Percentiles rank a stretch among this genome's conserved stretches.
Evolutionary conservation across 1,139 yeast species (phyloP).

Genomic region (Geotrichum bryndzae): DNA sequence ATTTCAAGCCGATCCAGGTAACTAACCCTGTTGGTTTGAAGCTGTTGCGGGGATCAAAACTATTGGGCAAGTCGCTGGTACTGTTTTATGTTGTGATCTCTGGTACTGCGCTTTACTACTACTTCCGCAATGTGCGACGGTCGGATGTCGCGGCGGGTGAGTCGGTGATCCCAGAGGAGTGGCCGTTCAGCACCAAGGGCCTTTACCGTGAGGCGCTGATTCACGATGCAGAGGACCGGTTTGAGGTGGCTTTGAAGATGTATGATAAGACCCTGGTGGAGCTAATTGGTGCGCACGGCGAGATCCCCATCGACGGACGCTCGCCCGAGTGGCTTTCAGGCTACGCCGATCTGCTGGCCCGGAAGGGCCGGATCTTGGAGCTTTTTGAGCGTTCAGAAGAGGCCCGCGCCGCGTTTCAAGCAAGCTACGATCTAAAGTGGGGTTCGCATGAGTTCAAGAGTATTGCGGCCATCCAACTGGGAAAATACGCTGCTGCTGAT

Average conservation of each 20-base stretch:
- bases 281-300: constrained; percentile 19
- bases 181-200: constrained; percentile 30
- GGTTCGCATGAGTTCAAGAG: constrained; percentile 30
- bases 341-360: constrained; percentile 37
- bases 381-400: constrained; percentile 28
- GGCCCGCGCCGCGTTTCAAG: constrained; percentile 31
- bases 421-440: constrained; percentile 32
- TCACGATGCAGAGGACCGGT: constrained; percentile 28
- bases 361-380: constrained; percentile 35
- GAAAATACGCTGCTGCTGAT: constrained; percentile 25
- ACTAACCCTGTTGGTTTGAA: constrained; percentile 18
- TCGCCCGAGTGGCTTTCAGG: constrained; percentile 36
- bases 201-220: constrained; percentile 31
- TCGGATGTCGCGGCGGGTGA: constrained; percentile 22
- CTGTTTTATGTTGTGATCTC: constrained; percentile 26
- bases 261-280: constrained; percentile 28
- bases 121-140: constrained; percentile 22
- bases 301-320: constrained; percentile 19
- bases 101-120: constrained; percentile 23
- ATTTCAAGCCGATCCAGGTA: constrained; percentile 14
- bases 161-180: constrained; percentile 31
- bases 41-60: constrained; percentile 17
- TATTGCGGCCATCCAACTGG: constrained; percentile 28
- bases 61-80: constrained; percentile 17
- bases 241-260: constrained; percentile 21